These are phyloP conservation scores for Amanita molliuscula DNA, from an alignment of 768 basidiomycete genomes.

Conservation along the genomic window DNA sequence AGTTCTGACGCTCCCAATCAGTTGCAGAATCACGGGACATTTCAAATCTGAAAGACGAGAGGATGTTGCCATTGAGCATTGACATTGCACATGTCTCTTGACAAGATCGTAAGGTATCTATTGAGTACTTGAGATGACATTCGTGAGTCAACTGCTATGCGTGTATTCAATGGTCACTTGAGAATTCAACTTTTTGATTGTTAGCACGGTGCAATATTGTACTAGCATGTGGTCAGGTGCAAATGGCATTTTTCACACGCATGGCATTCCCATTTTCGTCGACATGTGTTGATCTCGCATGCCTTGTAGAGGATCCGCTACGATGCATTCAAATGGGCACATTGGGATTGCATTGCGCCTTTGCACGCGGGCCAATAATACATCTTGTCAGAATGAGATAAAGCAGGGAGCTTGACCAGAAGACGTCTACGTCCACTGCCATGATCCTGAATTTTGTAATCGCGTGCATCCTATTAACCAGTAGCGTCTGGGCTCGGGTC, in stretches of 20 bases:
- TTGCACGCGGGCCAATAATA: neutral
- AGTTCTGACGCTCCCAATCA: conserved; percentile 18
- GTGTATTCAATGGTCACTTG: neutral
- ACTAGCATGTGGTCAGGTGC: too few species aligned
- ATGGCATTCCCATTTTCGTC: neutral
- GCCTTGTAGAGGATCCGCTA: neutral
- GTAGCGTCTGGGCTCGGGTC: neutral
- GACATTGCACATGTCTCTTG: conserved; percentile 15
- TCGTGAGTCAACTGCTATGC: neutral
- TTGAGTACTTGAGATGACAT: too few species aligned
- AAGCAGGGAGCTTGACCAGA: neutral
- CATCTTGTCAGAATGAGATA: too few species aligned
- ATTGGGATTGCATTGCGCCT: neutral
- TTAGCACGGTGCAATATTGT: neutral
- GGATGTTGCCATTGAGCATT: conserved; percentile 50
- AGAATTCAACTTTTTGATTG: neutral
- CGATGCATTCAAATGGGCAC: neutral
- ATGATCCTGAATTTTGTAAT: neutral
- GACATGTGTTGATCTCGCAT: neutral
- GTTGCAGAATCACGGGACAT: conserved; percentile 49
- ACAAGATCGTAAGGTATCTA: neutral
- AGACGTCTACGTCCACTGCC: neutral
- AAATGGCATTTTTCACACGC: too few species aligned
- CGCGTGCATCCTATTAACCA: neutral
- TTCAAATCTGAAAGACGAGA: conserved; percentile 32